phyloP scores from a whole-genome alignment of 2,329 filamentous ascomycete genomes.

The Plectosphaerella sp. region DNA sequence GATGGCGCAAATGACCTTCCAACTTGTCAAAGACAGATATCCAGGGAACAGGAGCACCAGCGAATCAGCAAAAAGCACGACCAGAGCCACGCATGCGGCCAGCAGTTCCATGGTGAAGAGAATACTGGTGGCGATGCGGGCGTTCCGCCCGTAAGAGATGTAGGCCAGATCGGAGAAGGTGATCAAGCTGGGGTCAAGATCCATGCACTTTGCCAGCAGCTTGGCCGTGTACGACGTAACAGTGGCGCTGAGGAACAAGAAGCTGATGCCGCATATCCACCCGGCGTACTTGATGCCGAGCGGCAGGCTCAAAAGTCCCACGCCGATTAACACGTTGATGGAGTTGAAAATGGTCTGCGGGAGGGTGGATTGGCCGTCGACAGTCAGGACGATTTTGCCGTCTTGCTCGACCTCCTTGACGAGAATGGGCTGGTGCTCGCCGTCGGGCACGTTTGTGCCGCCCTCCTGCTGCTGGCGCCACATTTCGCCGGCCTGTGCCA shows the following conservation, averaged over 20 bases:
- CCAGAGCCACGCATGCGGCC: slow-evolving; percentile 81
- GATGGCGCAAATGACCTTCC: slow-evolving; percentile 81
- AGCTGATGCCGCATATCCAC: slow-evolving; percentile 76
- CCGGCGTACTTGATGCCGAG: slow-evolving; percentile 83
- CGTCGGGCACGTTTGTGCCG: slow-evolving; percentile 42
- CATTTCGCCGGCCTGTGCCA: slow-evolving; percentile 45
- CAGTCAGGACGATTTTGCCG: slow-evolving; percentile 75
- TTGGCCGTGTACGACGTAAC: slow-evolving; percentile 84
- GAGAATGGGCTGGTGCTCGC: slow-evolving; percentile 69
- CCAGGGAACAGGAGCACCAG: slow-evolving; percentile 73
- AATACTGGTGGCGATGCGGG: slow-evolving; percentile 75
- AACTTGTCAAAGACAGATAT: slow-evolving; percentile 59
- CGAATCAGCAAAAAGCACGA: slow-evolving; percentile 92
- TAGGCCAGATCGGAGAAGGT: slow-evolving; percentile 94
- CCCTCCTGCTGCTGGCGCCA: slow-evolving; percentile 51
- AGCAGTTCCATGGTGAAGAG: slow-evolving; percentile 86
- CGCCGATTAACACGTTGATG: slow-evolving; percentile 86
- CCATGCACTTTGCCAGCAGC: slow-evolving; percentile 81
- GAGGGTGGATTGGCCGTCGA: slow-evolving; percentile 91
- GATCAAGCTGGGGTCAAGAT: slow-evolving; percentile 78
- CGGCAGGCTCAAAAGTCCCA: slow-evolving; percentile 84
- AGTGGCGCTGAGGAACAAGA: slow-evolving; percentile 68
- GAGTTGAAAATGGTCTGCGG: slow-evolving; percentile 97
- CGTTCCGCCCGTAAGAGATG: slow-evolving; percentile 79
- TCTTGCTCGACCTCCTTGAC: slow-evolving; percentile 87